Conservation (phyloP, 495 filamentous ascomycete genomes). For the Achaetomiella virescens region DNA sequence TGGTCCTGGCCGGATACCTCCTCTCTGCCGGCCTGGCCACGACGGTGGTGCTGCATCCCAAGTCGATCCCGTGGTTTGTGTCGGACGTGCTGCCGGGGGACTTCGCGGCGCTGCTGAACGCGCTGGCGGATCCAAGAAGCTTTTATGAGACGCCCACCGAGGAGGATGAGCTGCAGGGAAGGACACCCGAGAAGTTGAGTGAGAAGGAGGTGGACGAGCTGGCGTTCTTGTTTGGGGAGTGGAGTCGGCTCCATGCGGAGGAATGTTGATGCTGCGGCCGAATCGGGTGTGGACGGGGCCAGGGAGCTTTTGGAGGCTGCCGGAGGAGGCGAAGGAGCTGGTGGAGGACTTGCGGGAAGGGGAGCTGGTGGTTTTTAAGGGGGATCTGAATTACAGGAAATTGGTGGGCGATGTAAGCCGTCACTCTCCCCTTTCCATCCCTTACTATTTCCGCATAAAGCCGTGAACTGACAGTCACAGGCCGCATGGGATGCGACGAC, state of each 20-base stretch:
- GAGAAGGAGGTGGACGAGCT: slow-evolving; percentile 64
- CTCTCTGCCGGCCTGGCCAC: slow-evolving; percentile 77
- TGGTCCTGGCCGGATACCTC: slow-evolving; percentile 85
- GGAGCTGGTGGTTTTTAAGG: slow-evolving; percentile 94
- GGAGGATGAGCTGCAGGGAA: slow-evolving; percentile 52
- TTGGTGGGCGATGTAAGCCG: slow-evolving; percentile 73
- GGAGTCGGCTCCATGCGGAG: slow-evolving; percentile 71
- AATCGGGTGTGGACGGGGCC: slow-evolving; percentile 86
- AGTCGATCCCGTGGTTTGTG: slow-evolving; percentile 95
- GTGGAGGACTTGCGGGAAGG: slow-evolving; percentile 72
- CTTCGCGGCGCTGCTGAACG: slow-evolving; percentile 70
- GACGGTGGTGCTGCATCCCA: slow-evolving; percentile 82
- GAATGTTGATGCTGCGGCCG: slow-evolving; percentile 69
- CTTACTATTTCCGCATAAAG: neutral
- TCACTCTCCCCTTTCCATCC: neutral
- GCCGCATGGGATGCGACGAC: slow-evolving; percentile 84
- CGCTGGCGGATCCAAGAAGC: slow-evolving; percentile 61
- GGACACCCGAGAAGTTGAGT: slow-evolving; percentile 50
- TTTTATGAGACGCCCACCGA: slow-evolving; percentile 72
- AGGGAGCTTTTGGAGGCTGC: slow-evolving; percentile 81
- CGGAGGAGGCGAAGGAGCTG: slow-evolving; percentile 56
- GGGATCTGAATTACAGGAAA: slow-evolving; percentile 93
- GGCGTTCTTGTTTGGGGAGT: slow-evolving; percentile 70
- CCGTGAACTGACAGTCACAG: slow-evolving; percentile 31
- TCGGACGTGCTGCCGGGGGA: slow-evolving; percentile 86